Base-by-base conservation (phyloP, 441 rosid species). In the Pelargonium fulgidum region DNA sequence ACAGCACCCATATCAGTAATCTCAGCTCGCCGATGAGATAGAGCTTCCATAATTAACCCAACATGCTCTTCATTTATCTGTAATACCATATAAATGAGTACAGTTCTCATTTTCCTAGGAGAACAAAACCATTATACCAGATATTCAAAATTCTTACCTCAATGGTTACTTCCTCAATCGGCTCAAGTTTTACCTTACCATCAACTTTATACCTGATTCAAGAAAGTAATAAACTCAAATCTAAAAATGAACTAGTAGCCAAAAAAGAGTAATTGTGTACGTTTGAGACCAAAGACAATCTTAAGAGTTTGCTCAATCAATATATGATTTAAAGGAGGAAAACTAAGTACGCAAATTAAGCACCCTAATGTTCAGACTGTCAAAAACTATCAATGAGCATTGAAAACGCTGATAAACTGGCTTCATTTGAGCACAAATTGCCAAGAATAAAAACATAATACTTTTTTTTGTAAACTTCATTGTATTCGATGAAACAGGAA, bases 1-100 rank as follows among this genome's bases (percentile, higher is more conserved):
- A 93, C 99, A 73, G 96, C 93, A 69, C 96, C 90, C 96, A 93
- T 88, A 83, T 93, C 99, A 45, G 81, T 45, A 71, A 91, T 83
- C 77, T 89, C 93, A 42, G 81, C 97, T 41, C 89, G 88, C 79
- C 99, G 90, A 71, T 89, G 97, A 71, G 97, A 88, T 41, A 93
- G 80, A 76, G 96, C 96, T 83, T 91, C 99, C 93, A 93, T 84
- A 67, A 91, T 78, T 73, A 89, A 78, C 65, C 96, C 99, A 63
- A 88, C 93, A 68, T 93, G 97, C 79, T 93, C 96, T 62, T 89
- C 97, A 77, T 93, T 89, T 72, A 91, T 82, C 91, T 85, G 75
- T 68, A 72, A 66, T 20, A 68, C 62, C 20, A 71, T 10, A 24
- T 69, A 65, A 17, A 29, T 17, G 50, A n/a, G 67, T 39, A 50